These are phyloP conservation scores for Pseudocercospora pini-densiflorae DNA, from an alignment of 2,329 filamentous ascomycete genomes.

Conservation along the genomic window DNA sequence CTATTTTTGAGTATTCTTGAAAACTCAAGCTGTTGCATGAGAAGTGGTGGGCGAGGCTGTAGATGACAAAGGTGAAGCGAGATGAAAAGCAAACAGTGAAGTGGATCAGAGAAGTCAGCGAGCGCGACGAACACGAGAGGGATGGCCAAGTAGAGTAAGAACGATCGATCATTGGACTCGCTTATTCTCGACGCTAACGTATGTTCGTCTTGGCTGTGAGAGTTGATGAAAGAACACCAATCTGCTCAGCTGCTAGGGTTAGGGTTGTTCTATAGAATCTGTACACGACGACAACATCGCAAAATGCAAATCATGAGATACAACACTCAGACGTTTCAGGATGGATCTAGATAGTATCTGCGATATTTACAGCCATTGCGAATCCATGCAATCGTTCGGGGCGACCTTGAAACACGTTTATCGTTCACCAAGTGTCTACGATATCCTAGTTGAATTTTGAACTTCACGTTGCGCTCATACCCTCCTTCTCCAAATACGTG, in stretches of 20 bases:
- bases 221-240: too few relatives aligned
- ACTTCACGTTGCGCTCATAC: too few relatives aligned
- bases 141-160: background rate
- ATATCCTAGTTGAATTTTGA: background rate
- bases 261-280: background rate
- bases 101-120: background rate
- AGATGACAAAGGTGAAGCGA: slow-evolving; percentile 3
- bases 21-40: background rate
- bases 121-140: background rate
- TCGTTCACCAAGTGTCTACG: background rate
- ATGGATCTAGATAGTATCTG: background rate
- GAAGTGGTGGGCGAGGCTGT: background rate
- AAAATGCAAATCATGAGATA: background rate
- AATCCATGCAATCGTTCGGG: background rate
- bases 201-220: too few relatives aligned
- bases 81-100: background rate
- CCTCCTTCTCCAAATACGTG: too few relatives aligned
- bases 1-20: background rate
- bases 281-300: background rate
- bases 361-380: background rate
- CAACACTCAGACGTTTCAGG: background rate
- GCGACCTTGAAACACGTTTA: background rate
- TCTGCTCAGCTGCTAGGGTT: background rate
- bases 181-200: too few relatives aligned
- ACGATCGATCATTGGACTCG: too few relatives aligned